These are phyloP conservation scores for Lichtheimia corymbifera DNA, from an alignment of 371 early-diverging fungal species.

Conservation along the genomic window DNA sequence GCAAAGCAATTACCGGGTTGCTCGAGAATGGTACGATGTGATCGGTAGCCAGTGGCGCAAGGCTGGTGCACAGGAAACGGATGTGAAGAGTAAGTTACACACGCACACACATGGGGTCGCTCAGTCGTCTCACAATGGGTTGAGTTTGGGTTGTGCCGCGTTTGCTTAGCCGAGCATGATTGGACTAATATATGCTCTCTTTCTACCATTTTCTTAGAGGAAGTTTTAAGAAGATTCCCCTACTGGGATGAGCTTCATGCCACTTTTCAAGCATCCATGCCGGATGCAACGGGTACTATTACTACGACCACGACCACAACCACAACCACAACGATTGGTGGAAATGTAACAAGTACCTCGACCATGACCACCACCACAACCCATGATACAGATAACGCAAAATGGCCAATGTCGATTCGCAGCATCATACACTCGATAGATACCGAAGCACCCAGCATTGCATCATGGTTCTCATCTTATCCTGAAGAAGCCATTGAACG, in stretches of 20 bases:
- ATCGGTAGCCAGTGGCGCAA: constrained; percentile 39
- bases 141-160: constrained; percentile 1
- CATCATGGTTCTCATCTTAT: constrained; percentile 7
- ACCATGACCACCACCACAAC: constrained; percentile 11
- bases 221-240: constrained; percentile 46
- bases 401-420: constrained; percentile 42
- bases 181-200: not conserved
- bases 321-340: constrained; percentile 4
- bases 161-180: not conserved
- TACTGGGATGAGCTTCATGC: constrained; percentile 50
- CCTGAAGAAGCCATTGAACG: constrained; percentile 9
- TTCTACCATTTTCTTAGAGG: constrained; percentile 25
- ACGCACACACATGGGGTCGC: not conserved
- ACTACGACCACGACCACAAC: constrained; percentile 8
- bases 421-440: constrained; percentile 24
- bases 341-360: constrained; percentile 5
- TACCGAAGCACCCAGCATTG: constrained; percentile 7
- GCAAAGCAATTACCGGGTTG: constrained; percentile 48
- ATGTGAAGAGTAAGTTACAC: constrained; percentile 13
- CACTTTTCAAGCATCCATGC: constrained; percentile 23
- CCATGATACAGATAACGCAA: constrained; percentile 17
- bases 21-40: constrained; percentile 50
- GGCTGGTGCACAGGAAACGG: constrained; percentile 38
- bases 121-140: not conserved
- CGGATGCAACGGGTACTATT: not conserved